Conservation (phyloP, 2,329 filamentous ascomycete species). For the Trichophyton verrucosum region DNA sequence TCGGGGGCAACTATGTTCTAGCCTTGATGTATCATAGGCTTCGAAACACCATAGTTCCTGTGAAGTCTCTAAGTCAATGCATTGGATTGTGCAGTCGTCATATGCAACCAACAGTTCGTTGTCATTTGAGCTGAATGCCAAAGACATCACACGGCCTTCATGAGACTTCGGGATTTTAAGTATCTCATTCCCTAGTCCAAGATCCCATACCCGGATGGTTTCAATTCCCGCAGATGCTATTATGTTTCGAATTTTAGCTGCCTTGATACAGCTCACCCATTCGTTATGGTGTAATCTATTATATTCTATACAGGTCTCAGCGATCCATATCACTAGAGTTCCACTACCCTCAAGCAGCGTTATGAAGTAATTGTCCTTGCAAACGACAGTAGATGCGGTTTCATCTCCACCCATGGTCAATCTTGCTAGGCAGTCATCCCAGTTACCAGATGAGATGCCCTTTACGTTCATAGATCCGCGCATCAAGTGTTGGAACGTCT, state of each 20-base stretch:
- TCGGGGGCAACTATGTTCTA: slow-evolving; percentile 9
- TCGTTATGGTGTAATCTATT: slow-evolving; percentile 15
- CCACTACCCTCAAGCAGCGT: slow-evolving; percentile 13
- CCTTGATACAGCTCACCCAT: slow-evolving; percentile 11
- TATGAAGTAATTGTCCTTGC: too few species aligned
- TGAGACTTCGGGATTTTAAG: background rate
- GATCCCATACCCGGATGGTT: slow-evolving; percentile 16
- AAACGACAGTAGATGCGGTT: background rate
- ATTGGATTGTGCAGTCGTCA: slow-evolving; percentile 7
- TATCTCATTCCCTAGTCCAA: slow-evolving; percentile 8
- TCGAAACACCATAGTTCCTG: slow-evolving; percentile 7
- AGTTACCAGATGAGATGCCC: slow-evolving; percentile 11
- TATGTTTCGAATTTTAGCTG: slow-evolving; percentile 10
- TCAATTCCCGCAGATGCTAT: slow-evolving; percentile 14
- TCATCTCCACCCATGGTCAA: slow-evolving; percentile 9
- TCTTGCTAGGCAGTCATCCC: slow-evolving; percentile 15
- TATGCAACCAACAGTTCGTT: slow-evolving; percentile 11
- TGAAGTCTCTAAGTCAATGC: slow-evolving; percentile 5
- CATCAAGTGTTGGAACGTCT: slow-evolving; percentile 20
- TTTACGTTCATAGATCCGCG: slow-evolving; percentile 9
- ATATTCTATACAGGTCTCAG: slow-evolving; percentile 16
- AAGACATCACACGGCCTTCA: background rate
- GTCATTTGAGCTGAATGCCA: slow-evolving; percentile 12
- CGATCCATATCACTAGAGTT: slow-evolving; percentile 15
- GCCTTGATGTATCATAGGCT: slow-evolving; percentile 4